Conservation (phyloP, 192 early-diverging fungal species). For the Mortierella alpina region DNA sequence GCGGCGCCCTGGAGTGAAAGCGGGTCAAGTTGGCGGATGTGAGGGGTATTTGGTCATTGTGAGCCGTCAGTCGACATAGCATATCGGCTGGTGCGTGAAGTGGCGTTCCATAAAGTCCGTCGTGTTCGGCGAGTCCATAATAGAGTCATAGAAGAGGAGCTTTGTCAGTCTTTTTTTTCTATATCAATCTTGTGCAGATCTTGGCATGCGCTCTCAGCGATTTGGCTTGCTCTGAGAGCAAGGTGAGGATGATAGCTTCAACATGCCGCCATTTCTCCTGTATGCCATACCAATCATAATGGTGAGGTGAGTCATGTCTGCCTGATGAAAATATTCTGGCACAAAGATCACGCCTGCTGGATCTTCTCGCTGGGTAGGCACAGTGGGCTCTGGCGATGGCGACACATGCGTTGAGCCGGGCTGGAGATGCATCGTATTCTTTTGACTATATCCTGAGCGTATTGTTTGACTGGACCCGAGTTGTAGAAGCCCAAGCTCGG, state of each 20-base stretch:
- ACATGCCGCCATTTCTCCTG: background rate
- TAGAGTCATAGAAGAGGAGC: constrained; percentile 3
- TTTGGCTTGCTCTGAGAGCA: background rate
- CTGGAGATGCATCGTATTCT: constrained; percentile 34
- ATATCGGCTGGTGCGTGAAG: constrained; percentile 62
- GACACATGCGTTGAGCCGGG: constrained; percentile 35
- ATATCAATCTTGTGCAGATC: background rate
- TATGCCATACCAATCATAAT: constrained; percentile 60
- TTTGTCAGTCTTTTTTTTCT: constrained; percentile 7
- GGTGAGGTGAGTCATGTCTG: constrained; percentile 61
- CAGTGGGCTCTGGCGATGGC: constrained; percentile 51
- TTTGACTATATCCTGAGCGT: background rate
- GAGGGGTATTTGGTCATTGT: constrained; percentile 71
- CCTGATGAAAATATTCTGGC: constrained; percentile 60
- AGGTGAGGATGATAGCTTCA: background rate
- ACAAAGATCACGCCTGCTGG: constrained; percentile 46
- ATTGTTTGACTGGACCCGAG: no score
- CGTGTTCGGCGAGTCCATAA: background rate
- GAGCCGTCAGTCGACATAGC: constrained; percentile 65
- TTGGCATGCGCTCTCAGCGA: constrained; percentile 5
- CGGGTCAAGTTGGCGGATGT: constrained; percentile 81
- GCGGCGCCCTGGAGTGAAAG: constrained; percentile 94
- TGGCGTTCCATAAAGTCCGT: background rate
- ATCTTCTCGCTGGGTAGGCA: constrained; percentile 23
- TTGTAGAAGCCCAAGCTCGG: background rate